phyloP scores from a whole-genome alignment of 108 stramenopile species.

The Bacterosira constricta region DNA sequence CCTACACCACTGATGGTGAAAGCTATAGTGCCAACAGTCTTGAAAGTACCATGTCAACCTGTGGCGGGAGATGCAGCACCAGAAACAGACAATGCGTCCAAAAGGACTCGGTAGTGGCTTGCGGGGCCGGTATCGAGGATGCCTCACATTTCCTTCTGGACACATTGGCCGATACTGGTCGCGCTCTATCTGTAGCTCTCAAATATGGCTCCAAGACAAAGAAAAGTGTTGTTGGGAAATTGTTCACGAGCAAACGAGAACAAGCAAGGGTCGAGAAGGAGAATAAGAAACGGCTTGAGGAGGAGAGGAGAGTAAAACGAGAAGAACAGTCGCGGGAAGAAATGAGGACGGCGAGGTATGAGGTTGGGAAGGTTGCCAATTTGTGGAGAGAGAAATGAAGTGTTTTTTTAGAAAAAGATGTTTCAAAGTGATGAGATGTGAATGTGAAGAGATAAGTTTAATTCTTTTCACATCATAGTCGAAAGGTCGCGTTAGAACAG shows the following conservation, averaged over 20 bases:
- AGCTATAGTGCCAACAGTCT: background rate
- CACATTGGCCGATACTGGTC: background rate
- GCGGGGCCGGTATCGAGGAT: background rate
- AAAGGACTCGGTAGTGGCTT: background rate
- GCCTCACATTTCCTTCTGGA: background rate
- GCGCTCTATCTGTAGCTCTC: background rate
- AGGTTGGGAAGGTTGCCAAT: background rate
- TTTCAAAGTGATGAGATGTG: too few relatives aligned
- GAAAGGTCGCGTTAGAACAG: too few relatives aligned
- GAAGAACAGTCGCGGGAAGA: background rate
- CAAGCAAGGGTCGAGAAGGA: background rate
- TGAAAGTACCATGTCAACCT: background rate
- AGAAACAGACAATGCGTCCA: background rate
- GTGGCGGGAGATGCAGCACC: background rate
- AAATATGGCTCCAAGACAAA: background rate
- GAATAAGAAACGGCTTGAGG: background rate
- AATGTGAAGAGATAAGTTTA: too few relatives aligned
- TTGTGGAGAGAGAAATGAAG: conserved; percentile 10
- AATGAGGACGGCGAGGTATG: background rate
- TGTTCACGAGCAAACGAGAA: background rate
- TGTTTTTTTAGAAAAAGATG: too few relatives aligned
- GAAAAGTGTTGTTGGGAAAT: too few relatives aligned
- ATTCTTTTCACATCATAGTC: too few relatives aligned
- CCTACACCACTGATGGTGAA: too few relatives aligned
- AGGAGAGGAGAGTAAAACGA: conserved; percentile 3